Evolutionary conservation across 2,329 filamentous ascomycete species (phyloP).

Genomic region (Aureobasidium sp.): DNA sequence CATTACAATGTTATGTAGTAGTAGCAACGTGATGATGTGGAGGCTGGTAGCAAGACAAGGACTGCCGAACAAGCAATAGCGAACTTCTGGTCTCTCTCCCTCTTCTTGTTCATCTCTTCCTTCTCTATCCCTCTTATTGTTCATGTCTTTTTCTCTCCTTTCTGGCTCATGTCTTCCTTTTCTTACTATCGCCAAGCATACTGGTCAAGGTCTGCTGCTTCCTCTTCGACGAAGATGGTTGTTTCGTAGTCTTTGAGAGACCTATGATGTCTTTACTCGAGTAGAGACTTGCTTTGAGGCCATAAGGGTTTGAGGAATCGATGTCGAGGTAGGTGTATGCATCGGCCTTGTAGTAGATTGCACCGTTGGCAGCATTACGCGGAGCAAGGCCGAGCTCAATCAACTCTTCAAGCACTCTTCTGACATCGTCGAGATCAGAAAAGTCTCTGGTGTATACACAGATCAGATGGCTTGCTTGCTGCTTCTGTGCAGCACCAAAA

Average conservation of each 20-base stretch:
- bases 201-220: not conserved
- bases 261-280: constrained; percentile 28
- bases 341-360: constrained; percentile 74
- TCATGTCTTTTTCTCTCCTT: not conserved
- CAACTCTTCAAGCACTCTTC: constrained; percentile 44
- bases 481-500: constrained; percentile 31
- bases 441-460: constrained; percentile 76
- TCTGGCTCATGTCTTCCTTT: not conserved
- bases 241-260: not conserved
- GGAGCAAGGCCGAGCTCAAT: constrained; percentile 52
- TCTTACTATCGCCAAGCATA: not conserved
- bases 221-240: not conserved
- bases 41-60: not conserved
- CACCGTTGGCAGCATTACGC: constrained; percentile 24
- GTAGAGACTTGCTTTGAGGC: constrained; percentile 34
- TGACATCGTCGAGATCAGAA: constrained; percentile 57
- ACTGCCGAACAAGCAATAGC: not conserved
- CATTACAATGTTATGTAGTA: not conserved
- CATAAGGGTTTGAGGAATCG: constrained; percentile 31
- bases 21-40: not conserved
- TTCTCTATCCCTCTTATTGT: not conserved
- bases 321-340: constrained; percentile 39
- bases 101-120: not conserved
- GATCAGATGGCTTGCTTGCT: constrained; percentile 40
- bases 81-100: not conserved